Conservation (phyloP, 345 rosid genomes). For the Eucalyptus pumila region DNA sequence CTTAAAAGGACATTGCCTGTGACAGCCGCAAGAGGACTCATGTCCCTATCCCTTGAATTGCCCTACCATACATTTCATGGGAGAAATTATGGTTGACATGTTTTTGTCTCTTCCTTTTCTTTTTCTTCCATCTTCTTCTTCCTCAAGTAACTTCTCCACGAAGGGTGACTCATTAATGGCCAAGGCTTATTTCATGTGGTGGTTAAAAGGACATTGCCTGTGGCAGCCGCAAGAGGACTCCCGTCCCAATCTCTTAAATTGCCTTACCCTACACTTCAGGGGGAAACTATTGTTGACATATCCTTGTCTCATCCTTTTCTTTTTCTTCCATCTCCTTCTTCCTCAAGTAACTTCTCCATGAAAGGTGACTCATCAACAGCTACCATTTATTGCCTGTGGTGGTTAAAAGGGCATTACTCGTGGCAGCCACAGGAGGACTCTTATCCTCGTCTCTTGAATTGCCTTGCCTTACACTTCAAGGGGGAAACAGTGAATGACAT, state of each 20-base stretch:
- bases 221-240: neutral
- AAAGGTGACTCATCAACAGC: no score
- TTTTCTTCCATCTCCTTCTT: no score
- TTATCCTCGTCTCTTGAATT: no score
- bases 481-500: no score
- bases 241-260: neutral
- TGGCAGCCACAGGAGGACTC: no score
- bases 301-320: no score
- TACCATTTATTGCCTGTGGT: no score
- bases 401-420: no score
- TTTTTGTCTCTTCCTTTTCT: no score
- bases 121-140: neutral
- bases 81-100: neutral
- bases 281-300: neutral
- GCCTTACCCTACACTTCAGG: neutral
- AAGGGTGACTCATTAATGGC: neutral
- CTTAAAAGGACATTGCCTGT: neutral
- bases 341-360: no score
- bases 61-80: neutral
- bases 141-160: neutral
- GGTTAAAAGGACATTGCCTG: neutral
- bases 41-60: neutral
- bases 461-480: no score
- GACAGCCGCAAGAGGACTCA: neutral
- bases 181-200: neutral